phyloP scores from a whole-genome alignment of 352 stramenopile species.

The Plasmopara muralis region DNA sequence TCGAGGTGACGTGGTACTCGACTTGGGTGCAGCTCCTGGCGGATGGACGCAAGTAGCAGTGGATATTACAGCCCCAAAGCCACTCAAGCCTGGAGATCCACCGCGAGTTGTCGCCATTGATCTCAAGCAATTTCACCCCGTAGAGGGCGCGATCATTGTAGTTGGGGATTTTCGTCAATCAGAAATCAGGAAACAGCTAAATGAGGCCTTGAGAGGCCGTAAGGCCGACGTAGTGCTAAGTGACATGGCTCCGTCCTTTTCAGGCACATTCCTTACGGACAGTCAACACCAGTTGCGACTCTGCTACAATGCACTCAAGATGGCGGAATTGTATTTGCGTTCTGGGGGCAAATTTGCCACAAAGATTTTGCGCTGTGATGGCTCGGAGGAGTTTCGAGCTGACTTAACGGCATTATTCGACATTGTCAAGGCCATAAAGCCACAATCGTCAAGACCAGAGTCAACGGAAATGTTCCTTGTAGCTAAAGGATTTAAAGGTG shows the following conservation, averaged over 20 bases:
- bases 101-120: conserved; percentile 67
- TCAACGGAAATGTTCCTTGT: conserved; percentile 84
- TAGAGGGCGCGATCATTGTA: conserved; percentile 62
- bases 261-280: conserved; percentile 68
- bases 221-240: conserved; percentile 77
- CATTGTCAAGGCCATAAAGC: conserved; percentile 69
- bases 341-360: conserved; percentile 72
- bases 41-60: conserved; percentile 83
- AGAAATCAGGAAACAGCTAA: conserved; percentile 48
- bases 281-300: conserved; percentile 75
- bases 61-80: conserved; percentile 31
- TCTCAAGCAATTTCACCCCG: conserved; percentile 56
- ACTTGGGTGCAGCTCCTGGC: conserved; percentile 76
- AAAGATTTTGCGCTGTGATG: conserved; percentile 77
- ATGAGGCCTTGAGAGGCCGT: conserved; percentile 33
- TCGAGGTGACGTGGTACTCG: conserved; percentile 63
- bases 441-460: conserved; percentile 64
- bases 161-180: conserved; percentile 79
- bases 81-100: conserved; percentile 3
- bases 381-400: conserved; percentile 63
- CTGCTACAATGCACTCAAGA: conserved; percentile 79
- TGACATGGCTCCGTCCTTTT: conserved; percentile 86
- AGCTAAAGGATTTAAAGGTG: conserved; percentile 57
- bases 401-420: conserved; percentile 71
- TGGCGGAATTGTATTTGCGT: conserved; percentile 75